Evolutionary conservation across 768 basidiomycete genomes (phyloP).

Genomic region (Lactifluus pinguis): DNA sequence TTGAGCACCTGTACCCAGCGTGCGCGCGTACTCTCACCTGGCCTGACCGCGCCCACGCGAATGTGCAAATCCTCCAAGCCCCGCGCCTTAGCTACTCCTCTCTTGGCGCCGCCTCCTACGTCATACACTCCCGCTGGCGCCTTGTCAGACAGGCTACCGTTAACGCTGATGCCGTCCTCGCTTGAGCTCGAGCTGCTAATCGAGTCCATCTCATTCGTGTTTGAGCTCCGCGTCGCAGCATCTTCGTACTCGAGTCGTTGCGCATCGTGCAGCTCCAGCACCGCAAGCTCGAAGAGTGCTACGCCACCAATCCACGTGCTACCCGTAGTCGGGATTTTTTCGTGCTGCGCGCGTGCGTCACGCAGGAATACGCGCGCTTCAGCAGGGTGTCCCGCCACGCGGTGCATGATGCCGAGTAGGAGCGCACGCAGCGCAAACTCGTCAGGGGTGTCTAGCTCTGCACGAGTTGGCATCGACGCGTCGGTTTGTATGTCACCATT

Average conservation of each 20-base stretch:
- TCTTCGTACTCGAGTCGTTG: slow-evolving; percentile 14
- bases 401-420: slow-evolving; percentile 57
- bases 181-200: not conserved
- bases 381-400: slow-evolving; percentile 41
- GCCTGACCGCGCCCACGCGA: slow-evolving; percentile 12
- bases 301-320: slow-evolving; percentile 64
- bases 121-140: not conserved
- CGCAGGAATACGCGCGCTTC: slow-evolving; percentile 40
- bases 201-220: not conserved
- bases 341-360: slow-evolving; percentile 40
- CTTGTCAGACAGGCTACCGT: not conserved
- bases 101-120: not conserved
- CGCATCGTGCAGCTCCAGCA: slow-evolving; percentile 55
- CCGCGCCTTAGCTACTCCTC: not conserved
- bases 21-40: not conserved
- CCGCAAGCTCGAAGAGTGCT: slow-evolving; percentile 60
- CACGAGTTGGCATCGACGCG: slow-evolving; percentile 23
- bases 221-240: not conserved
- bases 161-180: slow-evolving; percentile 5
- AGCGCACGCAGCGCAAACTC: slow-evolving; percentile 62
- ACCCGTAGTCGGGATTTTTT: slow-evolving; percentile 29
- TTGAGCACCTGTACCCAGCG: slow-evolving; percentile 43
- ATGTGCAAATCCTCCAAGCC: not conserved
- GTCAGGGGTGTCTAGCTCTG: slow-evolving; percentile 52
- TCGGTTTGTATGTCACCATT: not conserved